phyloP scores from a whole-genome alignment of 129 eudicot species.

The Calendula officinalis region DNA sequence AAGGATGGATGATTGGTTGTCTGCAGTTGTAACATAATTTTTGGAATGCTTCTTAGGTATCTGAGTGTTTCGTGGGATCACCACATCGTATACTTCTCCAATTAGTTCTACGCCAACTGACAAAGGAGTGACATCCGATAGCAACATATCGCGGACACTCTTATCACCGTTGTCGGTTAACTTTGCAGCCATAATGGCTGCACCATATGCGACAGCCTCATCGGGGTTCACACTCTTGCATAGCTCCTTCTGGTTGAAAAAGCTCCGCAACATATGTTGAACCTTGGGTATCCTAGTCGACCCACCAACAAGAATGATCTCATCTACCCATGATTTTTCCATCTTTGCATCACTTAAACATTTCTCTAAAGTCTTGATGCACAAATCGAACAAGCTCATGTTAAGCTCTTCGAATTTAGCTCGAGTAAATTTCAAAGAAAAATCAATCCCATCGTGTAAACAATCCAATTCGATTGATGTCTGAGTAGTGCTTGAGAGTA shows the following conservation, averaged over 20 bases:
- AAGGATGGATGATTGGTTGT: not conserved
- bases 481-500: slow-evolving; percentile 3
- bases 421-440: slow-evolving; percentile 17
- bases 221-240: slow-evolving; percentile 22
- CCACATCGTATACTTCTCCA: not conserved
- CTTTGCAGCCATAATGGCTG: slow-evolving; percentile 25
- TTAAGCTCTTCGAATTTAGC: slow-evolving; percentile 24
- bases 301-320: slow-evolving; percentile 20
- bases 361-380: not conserved
- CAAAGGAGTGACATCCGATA: slow-evolving; percentile 22
- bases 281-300: slow-evolving; percentile 18
- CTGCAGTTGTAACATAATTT: not conserved
- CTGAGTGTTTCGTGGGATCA: slow-evolving; percentile 16
- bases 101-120: not conserved
- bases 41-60: slow-evolving; percentile 2
- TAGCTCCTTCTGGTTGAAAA: slow-evolving; percentile 2
- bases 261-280: not conserved
- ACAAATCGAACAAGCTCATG: not conserved
- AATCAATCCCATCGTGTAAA: slow-evolving; percentile 25
- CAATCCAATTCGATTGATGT: slow-evolving; percentile 20
- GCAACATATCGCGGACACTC: not conserved
- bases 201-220: slow-evolving; percentile 26
- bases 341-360: slow-evolving; percentile 19
- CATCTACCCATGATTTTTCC: slow-evolving; percentile 6
- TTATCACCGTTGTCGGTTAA: not conserved